Evolutionary conservation across 306 rosid genomes (phyloP).

Genomic region (Sesbania bispinosa): DNA sequence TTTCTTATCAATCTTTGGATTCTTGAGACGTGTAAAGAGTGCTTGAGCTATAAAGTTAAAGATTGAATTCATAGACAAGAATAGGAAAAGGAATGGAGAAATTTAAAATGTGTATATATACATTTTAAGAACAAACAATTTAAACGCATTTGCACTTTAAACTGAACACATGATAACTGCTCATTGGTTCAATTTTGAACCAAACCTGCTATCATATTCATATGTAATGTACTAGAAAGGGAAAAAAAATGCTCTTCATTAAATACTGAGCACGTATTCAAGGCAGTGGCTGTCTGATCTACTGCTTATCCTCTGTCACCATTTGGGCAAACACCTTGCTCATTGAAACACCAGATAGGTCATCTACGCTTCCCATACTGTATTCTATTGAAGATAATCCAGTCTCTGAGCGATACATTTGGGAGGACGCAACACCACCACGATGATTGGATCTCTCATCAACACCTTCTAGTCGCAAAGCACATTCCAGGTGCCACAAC

Average conservation of each 20-base stretch:
- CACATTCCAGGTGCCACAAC: conserved; percentile 69
- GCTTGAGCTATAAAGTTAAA: too few relatives aligned
- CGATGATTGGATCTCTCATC: conserved; percentile 14
- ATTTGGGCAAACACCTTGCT: conserved; percentile 72
- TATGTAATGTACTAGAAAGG: not conserved
- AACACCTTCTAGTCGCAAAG: conserved; percentile 44
- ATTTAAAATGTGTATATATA: too few relatives aligned
- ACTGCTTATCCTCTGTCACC: conserved; percentile 64
- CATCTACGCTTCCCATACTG: conserved; percentile 44
- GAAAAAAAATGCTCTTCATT: not conserved
- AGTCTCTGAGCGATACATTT: conserved; percentile 21
- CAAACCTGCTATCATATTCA: not conserved
- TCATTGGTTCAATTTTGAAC: too few relatives aligned
- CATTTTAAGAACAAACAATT: too few relatives aligned
- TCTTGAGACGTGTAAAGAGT: too few relatives aligned
- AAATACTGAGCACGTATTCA: too few relatives aligned
- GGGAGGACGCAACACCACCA: conserved; percentile 9
- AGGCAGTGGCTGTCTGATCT: not conserved
- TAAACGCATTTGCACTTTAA: too few relatives aligned
- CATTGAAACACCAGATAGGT: conserved; percentile 55
- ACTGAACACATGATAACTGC: too few relatives aligned
- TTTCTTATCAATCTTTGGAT: too few relatives aligned
- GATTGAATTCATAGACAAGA: too few relatives aligned
- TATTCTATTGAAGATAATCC: conserved; percentile 32
- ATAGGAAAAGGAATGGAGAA: too few relatives aligned